Evolutionary conservation across 2,329 filamentous ascomycete species (phyloP).

Genomic region (Beauveria rudraprayagi): DNA sequence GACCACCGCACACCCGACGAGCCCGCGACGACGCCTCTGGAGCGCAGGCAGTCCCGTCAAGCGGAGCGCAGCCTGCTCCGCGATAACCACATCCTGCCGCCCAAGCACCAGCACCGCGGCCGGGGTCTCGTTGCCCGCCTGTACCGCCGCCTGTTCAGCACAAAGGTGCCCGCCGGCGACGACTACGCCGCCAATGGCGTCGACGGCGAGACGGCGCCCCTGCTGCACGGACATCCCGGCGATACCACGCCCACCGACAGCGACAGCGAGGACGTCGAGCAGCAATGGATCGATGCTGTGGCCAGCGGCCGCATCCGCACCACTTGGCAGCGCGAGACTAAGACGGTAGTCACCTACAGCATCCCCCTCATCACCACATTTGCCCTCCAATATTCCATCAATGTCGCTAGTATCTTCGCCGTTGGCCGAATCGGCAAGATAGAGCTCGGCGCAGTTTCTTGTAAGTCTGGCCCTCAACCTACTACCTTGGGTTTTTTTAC

Average conservation of each 20-base stretch:
- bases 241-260: conserved; percentile 29
- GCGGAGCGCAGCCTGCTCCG: conserved; percentile 54
- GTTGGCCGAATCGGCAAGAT: conserved; percentile 68
- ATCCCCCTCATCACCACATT: conserved; percentile 65
- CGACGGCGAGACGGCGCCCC: conserved; percentile 32
- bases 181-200: conserved; percentile 18
- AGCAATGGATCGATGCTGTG: conserved; percentile 81
- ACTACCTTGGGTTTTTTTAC: not conserved
- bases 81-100: conserved; percentile 58
- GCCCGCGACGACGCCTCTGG: conserved; percentile 42
- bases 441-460: conserved; percentile 36
- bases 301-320: conserved; percentile 73
- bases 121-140: conserved; percentile 28
- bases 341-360: conserved; percentile 67
- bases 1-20: conserved; percentile 45
- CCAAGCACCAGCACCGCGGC: conserved; percentile 40
- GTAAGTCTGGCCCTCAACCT: conserved; percentile 19
- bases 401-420: conserved; percentile 72
- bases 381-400: conserved; percentile 73
- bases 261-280: conserved; percentile 51
- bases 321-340: conserved; percentile 83
- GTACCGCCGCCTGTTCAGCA: conserved; percentile 47
- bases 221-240: conserved; percentile 28
- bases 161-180: conserved; percentile 39
- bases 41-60: conserved; percentile 47